A percentile compares a stretch with the other conserved stretches of the same genome.
These are phyloP conservation scores for Graphiopsis chlorocephala DNA, from an alignment of 2,329 filamentous ascomycete genomes.

Conservation along the genomic window DNA sequence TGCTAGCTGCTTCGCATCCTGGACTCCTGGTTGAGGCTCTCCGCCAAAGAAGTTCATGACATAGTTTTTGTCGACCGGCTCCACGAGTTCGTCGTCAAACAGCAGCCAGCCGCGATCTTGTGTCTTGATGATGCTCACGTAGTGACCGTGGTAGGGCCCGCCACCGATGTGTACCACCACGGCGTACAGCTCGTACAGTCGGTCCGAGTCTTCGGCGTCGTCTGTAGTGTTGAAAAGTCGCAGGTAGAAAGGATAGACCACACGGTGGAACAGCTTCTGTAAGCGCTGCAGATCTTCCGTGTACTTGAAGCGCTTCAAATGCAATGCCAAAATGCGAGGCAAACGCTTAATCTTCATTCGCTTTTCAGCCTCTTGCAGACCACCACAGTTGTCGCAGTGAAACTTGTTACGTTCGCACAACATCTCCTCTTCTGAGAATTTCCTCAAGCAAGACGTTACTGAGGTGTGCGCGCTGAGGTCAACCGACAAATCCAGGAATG, in stretches of 20 bases:
- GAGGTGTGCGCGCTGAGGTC: slow-evolving; percentile 94
- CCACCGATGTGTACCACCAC: slow-evolving; percentile 97
- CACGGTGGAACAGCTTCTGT: slow-evolving; percentile 94
- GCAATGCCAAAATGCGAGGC: slow-evolving; percentile 85
- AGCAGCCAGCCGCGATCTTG: slow-evolving; percentile 92
- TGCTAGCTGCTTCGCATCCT: slow-evolving; percentile 64
- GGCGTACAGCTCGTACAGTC: slow-evolving; percentile 92
- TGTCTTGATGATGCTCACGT: slow-evolving; percentile 96
- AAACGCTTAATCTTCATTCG: slow-evolving; percentile 98
- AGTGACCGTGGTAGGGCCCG: slow-evolving; percentile 95
- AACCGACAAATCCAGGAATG: slow-evolving; percentile 92
- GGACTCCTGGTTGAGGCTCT: slow-evolving; percentile 47
- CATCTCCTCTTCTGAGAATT: slow-evolving; percentile 98
- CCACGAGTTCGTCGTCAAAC: slow-evolving; percentile 98
- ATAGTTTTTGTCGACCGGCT: slow-evolving; percentile 94
- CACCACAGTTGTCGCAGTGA: slow-evolving; percentile 95
- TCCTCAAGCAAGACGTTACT: slow-evolving; percentile 88
- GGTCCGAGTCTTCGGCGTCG: slow-evolving; percentile 88
- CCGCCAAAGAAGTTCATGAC: slow-evolving; percentile 97
- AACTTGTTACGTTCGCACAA: slow-evolving; percentile 98
- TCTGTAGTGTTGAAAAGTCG: slow-evolving; percentile 97
- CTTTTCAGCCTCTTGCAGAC: slow-evolving; percentile 95
- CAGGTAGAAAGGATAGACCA: slow-evolving; percentile 94
- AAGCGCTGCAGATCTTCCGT: slow-evolving; percentile 90
- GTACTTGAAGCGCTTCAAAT: slow-evolving; percentile 97